Evolutionary conservation across 352 stramenopile species (phyloP).

Genomic region (Achlya hypogyna): DNA sequence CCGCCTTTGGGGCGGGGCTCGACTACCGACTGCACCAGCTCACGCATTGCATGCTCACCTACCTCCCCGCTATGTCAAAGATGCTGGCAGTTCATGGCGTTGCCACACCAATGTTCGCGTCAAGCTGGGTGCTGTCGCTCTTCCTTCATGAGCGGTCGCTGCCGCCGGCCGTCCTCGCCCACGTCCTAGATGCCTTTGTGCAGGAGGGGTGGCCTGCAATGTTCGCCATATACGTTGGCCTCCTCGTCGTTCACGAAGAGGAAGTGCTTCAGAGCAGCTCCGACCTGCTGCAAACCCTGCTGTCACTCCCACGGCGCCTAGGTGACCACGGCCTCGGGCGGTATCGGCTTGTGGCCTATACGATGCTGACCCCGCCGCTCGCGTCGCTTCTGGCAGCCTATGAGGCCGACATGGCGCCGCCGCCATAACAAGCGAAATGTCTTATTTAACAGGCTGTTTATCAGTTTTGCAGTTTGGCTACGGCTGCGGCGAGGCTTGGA

Average conservation of each 20-base stretch:
- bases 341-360: neutral
- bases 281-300: neutral
- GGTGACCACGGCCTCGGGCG: neutral
- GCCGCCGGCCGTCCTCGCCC: neutral
- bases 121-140: conserved; percentile 5
- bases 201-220: neutral
- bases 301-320: conserved; percentile 1
- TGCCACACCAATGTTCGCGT: conserved; percentile 8
- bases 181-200: conserved; percentile 11
- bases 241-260: neutral
- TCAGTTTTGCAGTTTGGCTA: too few species aligned
- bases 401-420: neutral
- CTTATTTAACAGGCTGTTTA: neutral
- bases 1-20: neutral
- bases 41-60: neutral
- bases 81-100: neutral
- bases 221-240: conserved; percentile 3
- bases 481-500: too few species aligned
- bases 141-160: conserved; percentile 12
- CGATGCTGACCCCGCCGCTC: conserved; percentile 1
- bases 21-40: neutral
- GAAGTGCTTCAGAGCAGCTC: neutral
- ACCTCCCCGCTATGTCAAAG: neutral
- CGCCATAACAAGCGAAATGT: neutral
- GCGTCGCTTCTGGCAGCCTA: neutral